Evolutionary conservation across 1,284 basidiomycete species (phyloP), one percentile per base, ranked within the genome.

Genomic region (Puccinia triticina): DNA sequence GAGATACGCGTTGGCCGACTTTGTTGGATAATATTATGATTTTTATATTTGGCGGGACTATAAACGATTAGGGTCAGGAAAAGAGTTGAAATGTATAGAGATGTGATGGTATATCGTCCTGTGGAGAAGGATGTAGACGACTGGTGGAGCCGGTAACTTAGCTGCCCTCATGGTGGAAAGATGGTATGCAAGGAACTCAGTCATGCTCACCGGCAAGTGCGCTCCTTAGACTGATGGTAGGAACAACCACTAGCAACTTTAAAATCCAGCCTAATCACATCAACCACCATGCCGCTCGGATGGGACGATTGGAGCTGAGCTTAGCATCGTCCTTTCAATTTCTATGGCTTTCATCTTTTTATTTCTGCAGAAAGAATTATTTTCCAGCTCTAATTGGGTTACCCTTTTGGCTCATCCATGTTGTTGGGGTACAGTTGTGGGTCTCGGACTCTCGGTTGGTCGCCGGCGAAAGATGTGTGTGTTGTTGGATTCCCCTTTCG

Each of bases 101-200:
- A 61, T 61, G 59, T 4, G 59, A 61, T 57, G 59, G 14, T 21
- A 40, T 66, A 14, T 50, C 2, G 16, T 50, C 16, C 48, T 18
- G 48, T 10, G 48, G 21, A 66, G 34, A 61, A 61, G 32, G 29
- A 61, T n/a, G 29, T 14, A 32, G 16, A 34, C 18, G 32, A 66
- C 32, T 3, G 32, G 61, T 7, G 10, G 61, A n/a, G 12, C 23
- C n/a, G 21, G 5, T 21, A 10, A 57, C 14, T 7, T 40, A n/a
- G n/a, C n/a, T n/a, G n/a, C 21, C 61, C 16, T 18, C 34, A 18
- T 61, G 16, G 59, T 16, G 29, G 29, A 61, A 32, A 40, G 34
- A 66, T 66, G 37, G 26, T 61, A 34, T 29, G 61, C 40, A 66
- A 66, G 61, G 61, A 66, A 40, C 61, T 34, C 61, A 66, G 61